Percentiles rank a stretch among this genome's conserved stretches.
Evolutionary conservation across 257 asterid genomes (phyloP).

Genomic region (Knoxia roxburghii): DNA sequence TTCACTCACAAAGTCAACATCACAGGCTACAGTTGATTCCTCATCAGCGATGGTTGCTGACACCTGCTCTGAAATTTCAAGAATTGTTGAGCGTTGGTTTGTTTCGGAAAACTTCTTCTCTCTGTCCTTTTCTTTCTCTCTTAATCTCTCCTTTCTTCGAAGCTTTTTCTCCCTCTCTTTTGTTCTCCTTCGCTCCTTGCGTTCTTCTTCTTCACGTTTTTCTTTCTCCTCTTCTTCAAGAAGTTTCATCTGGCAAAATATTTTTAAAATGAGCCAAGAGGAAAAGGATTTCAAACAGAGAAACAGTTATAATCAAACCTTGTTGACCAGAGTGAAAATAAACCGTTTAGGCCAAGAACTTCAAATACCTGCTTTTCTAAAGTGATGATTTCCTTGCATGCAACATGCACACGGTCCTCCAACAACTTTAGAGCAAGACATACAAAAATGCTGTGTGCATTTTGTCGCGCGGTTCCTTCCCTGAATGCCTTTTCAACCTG

Average conservation of each 20-base stretch:
- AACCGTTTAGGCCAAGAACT: conserved; percentile 1
- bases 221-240: conserved; percentile 99
- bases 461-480: conserved; percentile 99
- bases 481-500: conserved; percentile 99
- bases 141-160: conserved; percentile 84
- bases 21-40: conserved; percentile 29
- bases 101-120: conserved; percentile 52
- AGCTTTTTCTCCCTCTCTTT: conserved; percentile 94
- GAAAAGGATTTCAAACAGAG: conserved; percentile 12
- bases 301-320: conserved; percentile 9
- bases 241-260: conserved; percentile 67
- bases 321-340: background rate
- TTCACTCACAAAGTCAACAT: conserved; percentile 44
- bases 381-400: conserved; percentile 92
- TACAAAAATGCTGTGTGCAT: conserved; percentile 95
- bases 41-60: conserved; percentile 37
- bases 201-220: conserved; percentile 92
- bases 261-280: conserved; percentile 16
- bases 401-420: conserved; percentile 85
- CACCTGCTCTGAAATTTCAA: conserved; percentile 41
- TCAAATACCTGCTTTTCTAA: conserved; percentile 81
- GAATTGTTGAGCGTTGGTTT: conserved; percentile 29
- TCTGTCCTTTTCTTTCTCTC: conserved; percentile 66
- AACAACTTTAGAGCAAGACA: conserved; percentile 85
- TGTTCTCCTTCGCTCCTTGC: conserved; percentile 67